Conservation (phyloP, 495 filamentous ascomycete genomes). For the Podospora bellae-mahoneyi region DNA sequence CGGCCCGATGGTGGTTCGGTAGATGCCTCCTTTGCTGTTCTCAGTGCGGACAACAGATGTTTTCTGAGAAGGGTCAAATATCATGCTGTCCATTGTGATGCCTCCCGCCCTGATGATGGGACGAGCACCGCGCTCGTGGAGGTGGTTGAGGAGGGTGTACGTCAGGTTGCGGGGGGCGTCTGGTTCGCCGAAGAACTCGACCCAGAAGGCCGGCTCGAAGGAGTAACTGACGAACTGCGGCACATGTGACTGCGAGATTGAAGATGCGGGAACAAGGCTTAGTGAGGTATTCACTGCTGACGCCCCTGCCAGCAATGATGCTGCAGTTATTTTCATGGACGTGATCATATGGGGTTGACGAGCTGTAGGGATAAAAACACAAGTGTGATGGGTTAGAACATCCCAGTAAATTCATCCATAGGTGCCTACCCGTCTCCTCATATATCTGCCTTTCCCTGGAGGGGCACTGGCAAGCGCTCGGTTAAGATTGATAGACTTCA, state of each 20-base stretch:
- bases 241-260: constrained; percentile 23
- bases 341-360: not conserved
- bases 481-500: not conserved
- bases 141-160: constrained; percentile 23
- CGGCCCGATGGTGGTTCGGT: constrained; percentile 23
- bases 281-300: constrained; percentile 6
- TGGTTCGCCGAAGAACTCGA: constrained; percentile 29
- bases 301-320: not conserved
- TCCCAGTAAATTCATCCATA: too few species aligned
- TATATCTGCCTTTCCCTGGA: not conserved
- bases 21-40: constrained; percentile 26
- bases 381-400: not conserved
- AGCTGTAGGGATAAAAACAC: not conserved
- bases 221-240: constrained; percentile 28
- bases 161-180: constrained; percentile 20
- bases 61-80: constrained; percentile 16
- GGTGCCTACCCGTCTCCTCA: not conserved
- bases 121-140: constrained; percentile 21
- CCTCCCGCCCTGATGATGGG: constrained; percentile 27
- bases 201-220: constrained; percentile 27
- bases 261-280: constrained; percentile 7
- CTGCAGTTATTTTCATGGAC: not conserved
- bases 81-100: constrained; percentile 29
- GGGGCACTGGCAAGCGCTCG: not conserved
- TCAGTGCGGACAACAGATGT: constrained; percentile 22